Conservation (phyloP, 306 rosid species). For the Crotalaria pallida region DNA sequence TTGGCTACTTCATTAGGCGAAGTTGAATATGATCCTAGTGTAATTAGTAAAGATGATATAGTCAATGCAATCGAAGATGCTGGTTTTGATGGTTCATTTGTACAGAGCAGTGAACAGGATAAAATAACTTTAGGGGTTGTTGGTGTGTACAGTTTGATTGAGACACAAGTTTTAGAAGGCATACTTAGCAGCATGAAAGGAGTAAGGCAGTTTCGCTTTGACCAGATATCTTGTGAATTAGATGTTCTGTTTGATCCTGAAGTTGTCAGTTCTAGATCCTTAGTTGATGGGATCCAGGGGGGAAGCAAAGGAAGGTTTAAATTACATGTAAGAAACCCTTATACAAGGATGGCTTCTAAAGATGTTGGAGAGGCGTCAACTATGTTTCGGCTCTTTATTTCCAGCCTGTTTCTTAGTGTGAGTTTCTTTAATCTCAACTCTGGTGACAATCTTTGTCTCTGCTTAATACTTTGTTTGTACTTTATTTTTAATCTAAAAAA, state of each 20-base stretch:
- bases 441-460: neutral
- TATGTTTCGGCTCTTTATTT: constrained; percentile 70
- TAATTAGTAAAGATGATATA: constrained; percentile 74
- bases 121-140: constrained; percentile 58
- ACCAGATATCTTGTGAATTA: constrained; percentile 54
- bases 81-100: constrained; percentile 83
- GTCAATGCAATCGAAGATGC: constrained; percentile 88
- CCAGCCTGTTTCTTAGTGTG: constrained; percentile 87
- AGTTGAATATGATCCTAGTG: constrained; percentile 79
- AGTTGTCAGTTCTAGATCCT: constrained; percentile 70
- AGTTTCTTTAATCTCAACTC: constrained; percentile 32
- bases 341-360: constrained; percentile 75
- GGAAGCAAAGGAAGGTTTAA: constrained; percentile 65
- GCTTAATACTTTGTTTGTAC: too few species aligned
- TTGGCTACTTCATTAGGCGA: constrained; percentile 90
- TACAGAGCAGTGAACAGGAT: constrained; percentile 87
- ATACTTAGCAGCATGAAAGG: constrained; percentile 64
- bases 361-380: constrained; percentile 60
- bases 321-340: constrained; percentile 67
- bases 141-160: constrained; percentile 59
- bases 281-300: constrained; percentile 75
- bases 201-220: constrained; percentile 54
- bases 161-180: constrained; percentile 58
- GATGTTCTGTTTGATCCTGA: constrained; percentile 83
- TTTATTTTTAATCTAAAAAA: too few species aligned